phyloP scores from a whole-genome alignment of 2,329 filamentous ascomycete species.

The Fusarium agapanthi region DNA sequence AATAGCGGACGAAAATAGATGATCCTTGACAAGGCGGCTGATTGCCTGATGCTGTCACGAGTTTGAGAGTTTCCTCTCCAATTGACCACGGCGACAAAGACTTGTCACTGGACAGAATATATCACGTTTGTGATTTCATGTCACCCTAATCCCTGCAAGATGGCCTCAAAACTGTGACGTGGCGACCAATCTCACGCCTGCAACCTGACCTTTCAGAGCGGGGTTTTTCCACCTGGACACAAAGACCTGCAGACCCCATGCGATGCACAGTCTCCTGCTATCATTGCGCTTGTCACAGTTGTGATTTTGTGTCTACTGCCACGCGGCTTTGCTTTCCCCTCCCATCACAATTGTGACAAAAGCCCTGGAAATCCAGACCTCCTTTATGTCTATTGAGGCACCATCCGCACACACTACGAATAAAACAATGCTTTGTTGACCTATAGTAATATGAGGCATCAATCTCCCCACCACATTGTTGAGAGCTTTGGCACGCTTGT shows the following conservation, averaged over 20 bases:
- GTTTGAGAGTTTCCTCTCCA: neutral
- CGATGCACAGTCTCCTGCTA: neutral
- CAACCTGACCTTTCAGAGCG: neutral
- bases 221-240: neutral
- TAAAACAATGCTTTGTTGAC: neutral
- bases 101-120: neutral
- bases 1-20: neutral
- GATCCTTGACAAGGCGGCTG: neutral
- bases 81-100: neutral
- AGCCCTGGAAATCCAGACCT: neutral
- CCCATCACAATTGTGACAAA: neutral
- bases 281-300: neutral
- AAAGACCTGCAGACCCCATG: neutral
- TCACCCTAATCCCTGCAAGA: neutral
- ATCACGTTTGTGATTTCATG: neutral
- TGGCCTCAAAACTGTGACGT: slow-evolving; percentile 1
- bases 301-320: neutral
- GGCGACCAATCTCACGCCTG: neutral
- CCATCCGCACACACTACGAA: neutral
- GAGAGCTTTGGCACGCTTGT: neutral
- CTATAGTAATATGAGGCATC: neutral
- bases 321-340: neutral
- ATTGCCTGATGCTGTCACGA: neutral
- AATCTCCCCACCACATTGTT: neutral
- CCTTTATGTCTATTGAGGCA: neutral